phyloP scores from a whole-genome alignment of 192 early-diverging fungal species.

The Pecoramyces ruminantium region DNA sequence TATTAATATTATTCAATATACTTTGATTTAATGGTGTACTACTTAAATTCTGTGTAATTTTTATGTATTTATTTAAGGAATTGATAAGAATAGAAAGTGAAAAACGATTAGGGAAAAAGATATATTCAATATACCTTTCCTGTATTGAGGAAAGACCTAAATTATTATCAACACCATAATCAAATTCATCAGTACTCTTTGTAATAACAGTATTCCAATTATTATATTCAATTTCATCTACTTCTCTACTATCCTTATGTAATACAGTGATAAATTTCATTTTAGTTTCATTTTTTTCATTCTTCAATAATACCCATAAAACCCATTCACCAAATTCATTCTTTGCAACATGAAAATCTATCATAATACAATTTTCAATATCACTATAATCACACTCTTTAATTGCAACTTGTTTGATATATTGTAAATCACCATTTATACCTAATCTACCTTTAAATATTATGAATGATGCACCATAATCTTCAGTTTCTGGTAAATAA shows the following conservation, averaged over 20 bases:
- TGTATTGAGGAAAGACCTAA: background rate
- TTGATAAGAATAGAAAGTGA: background rate
- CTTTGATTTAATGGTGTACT: background rate
- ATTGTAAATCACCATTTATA: background rate
- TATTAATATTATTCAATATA: background rate
- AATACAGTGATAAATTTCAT: background rate
- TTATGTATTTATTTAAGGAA: background rate
- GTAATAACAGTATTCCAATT: background rate
- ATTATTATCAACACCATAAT: background rate
- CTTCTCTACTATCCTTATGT: background rate
- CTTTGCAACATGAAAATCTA: background rate
- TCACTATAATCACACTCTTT: background rate
- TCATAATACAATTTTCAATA: background rate
- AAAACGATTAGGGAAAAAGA: background rate
- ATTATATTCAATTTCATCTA: background rate
- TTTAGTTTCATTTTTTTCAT: background rate
- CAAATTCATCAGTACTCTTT: background rate
- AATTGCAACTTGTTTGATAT: background rate
- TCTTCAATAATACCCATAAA: background rate
- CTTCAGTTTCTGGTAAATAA: background rate
- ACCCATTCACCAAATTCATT: background rate
- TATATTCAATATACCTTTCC: background rate
- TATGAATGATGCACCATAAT: background rate
- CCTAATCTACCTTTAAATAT: background rate
- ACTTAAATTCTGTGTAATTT: background rate